Evolutionary conservation across 1,139 yeast genomes (phyloP).

Genomic region (Geotrichum citri-aurantii): DNA sequence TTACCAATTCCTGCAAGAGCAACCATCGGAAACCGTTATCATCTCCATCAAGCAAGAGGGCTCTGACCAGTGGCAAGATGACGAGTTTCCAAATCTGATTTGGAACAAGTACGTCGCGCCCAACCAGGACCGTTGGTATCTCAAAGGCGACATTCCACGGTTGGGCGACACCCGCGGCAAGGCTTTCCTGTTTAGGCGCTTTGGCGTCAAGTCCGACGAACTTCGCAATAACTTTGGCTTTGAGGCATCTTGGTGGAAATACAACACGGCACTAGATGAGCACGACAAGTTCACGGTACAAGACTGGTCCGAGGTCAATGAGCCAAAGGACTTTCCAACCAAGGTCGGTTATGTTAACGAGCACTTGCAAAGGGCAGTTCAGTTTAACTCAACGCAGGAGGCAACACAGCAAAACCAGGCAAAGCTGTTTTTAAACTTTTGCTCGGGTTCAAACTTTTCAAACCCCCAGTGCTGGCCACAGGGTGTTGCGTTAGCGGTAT

Average conservation of each 20-base stretch:
- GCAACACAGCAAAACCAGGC: conserved; percentile 36
- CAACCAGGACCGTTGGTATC: conserved; percentile 55
- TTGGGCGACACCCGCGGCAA: conserved; percentile 64
- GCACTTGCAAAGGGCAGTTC: conserved; percentile 50
- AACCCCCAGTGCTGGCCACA: conserved; percentile 73
- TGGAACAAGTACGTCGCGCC: conserved; percentile 55
- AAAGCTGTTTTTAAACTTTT: conserved; percentile 64
- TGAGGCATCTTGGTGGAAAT: conserved; percentile 62
- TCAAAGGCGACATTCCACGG: conserved; percentile 51
- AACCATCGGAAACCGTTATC: conserved; percentile 56
- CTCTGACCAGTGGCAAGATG: conserved; percentile 54
- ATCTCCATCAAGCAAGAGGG: conserved; percentile 77
- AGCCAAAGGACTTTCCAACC: conserved; percentile 48
- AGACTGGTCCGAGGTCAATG: conserved; percentile 64
- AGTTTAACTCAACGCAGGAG: conserved; percentile 43
- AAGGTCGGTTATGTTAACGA: conserved; percentile 56
- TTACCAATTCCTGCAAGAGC: conserved; percentile 49
- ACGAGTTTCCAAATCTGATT: conserved; percentile 60
- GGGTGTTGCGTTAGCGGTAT: conserved; percentile 50
- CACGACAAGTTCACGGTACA: conserved; percentile 61
- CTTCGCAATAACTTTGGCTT: conserved; percentile 49
- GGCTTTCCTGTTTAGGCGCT: conserved; percentile 61
- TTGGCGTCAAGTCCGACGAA: conserved; percentile 51
- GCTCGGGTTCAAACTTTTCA: conserved; percentile 70
- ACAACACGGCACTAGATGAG: conserved; percentile 63